Percentiles rank a stretch among this genome's conserved stretches.
Evolutionary conservation across 805 yeast species (phyloP).

Genomic region (Zygotorulaspora chibaensis): DNA sequence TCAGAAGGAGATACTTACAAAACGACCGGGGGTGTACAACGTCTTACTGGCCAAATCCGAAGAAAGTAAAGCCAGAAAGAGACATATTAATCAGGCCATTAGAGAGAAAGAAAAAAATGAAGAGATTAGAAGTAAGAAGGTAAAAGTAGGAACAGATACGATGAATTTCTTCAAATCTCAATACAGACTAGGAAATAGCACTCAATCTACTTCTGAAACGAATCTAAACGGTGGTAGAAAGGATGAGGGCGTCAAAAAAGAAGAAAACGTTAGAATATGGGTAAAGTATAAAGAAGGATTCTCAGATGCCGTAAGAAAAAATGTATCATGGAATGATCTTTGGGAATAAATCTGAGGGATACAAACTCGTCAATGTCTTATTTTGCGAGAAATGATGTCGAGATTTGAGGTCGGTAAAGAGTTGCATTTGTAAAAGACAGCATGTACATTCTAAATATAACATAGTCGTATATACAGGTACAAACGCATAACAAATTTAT

Average conservation of each 20-base stretch:
- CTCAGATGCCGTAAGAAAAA: constrained; percentile 84
- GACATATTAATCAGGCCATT: constrained; percentile 27
- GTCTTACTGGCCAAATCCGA: constrained; percentile 31
- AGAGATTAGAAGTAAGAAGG: constrained; percentile 21
- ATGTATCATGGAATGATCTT: constrained; percentile 69
- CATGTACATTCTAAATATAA: too few species aligned
- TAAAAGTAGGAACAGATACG: constrained; percentile 20
- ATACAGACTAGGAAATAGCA: constrained; percentile 31
- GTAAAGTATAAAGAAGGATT: constrained; percentile 90
- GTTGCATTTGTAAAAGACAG: too few species aligned
- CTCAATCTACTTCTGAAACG: not conserved
- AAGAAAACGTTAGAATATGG: constrained; percentile 54
- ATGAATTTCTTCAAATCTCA: constrained; percentile 44
- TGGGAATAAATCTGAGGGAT: constrained; percentile 31
- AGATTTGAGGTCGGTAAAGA: too few species aligned
- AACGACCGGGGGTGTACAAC: constrained; percentile 24
- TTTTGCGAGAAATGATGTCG: too few species aligned
- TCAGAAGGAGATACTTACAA: constrained; percentile 21
- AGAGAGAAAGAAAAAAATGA: constrained; percentile 17
- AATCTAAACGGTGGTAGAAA: not conserved
- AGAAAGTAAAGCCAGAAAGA: constrained; percentile 31
- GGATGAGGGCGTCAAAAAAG: constrained; percentile 12
- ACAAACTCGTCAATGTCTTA: too few species aligned
- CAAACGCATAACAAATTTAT: too few species aligned
- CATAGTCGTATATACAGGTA: too few species aligned